Conservation (phyloP, 2,329 filamentous ascomycete species). For the Atkinsonella hypoxylon region DNA sequence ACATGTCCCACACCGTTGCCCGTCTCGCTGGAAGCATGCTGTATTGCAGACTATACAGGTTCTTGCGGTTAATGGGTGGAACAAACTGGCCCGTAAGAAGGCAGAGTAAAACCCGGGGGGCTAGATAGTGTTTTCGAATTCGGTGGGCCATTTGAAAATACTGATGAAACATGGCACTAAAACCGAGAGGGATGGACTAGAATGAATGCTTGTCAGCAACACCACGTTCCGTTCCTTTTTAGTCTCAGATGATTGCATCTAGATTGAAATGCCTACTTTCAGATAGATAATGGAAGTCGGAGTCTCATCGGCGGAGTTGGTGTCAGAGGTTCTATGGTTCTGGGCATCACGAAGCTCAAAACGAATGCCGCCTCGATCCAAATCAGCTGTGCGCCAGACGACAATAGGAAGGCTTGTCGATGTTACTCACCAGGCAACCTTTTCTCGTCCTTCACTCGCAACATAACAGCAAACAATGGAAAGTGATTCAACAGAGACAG, state of each 20-base stretch:
- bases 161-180: constrained; percentile 92
- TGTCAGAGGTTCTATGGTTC: constrained; percentile 29
- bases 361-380: constrained; percentile 48
- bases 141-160: constrained; percentile 92
- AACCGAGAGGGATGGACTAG: constrained; percentile 76
- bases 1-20: constrained; percentile 74
- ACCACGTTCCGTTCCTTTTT: neutral
- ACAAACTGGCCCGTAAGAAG: constrained; percentile 86
- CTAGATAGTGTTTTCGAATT: constrained; percentile 90
- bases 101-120: constrained; percentile 75
- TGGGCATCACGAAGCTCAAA: constrained; percentile 78
- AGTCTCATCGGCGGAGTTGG: constrained; percentile 32
- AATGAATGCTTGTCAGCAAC: neutral
- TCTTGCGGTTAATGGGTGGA: constrained; percentile 86
- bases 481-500: constrained; percentile 96
- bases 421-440: constrained; percentile 62
- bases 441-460: constrained; percentile 83
- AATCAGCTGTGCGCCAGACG: constrained; percentile 5
- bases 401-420: neutral
- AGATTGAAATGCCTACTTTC: constrained; percentile 44
- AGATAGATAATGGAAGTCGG: constrained; percentile 76
- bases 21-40: constrained; percentile 85
- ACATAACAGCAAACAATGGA: constrained; percentile 91
- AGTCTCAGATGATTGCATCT: neutral
- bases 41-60: constrained; percentile 92